Evolutionary conservation across 2,329 filamentous ascomycete genomes (phyloP).

Genomic region (Fusarium sp.): DNA sequence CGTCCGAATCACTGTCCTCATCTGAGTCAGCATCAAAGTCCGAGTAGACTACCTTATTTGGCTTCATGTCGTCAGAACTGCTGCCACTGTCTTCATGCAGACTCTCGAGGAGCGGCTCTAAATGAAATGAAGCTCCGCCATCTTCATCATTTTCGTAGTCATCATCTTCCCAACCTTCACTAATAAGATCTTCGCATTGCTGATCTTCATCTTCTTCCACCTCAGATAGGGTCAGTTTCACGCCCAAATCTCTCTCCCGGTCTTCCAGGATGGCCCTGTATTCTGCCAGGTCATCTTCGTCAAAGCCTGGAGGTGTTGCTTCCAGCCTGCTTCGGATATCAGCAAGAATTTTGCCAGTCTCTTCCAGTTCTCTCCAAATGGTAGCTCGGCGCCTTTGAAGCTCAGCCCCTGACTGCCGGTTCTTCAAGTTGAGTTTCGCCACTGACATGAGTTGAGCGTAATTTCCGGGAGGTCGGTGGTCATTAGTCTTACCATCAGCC

Average conservation of each 20-base stretch:
- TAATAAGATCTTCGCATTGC: not conserved
- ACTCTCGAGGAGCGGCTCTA: not conserved
- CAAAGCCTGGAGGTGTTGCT: not conserved
- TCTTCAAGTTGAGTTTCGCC: not conserved
- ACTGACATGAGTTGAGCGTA: not conserved
- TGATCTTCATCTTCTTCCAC: not conserved
- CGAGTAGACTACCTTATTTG: not conserved
- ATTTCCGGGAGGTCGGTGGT: not conserved
- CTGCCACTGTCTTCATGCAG: not conserved
- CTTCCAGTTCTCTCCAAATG: not conserved
- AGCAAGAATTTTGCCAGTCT: not conserved
- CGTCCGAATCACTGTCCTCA: not conserved
- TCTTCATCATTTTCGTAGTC: not conserved
- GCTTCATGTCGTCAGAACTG: not conserved
- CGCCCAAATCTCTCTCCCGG: not conserved
- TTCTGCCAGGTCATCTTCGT: not conserved
- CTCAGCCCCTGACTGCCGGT: not conserved
- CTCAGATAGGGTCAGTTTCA: not conserved
- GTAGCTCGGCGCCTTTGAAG: not conserved
- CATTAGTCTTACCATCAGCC: not conserved
- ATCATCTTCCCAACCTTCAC: not conserved
- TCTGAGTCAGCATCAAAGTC: not conserved
- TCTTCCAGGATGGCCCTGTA: not conserved
- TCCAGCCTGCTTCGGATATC: not conserved
- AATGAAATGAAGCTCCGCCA: not conserved